These are phyloP conservation scores for Phialophora tarda DNA, from an alignment of 2,329 filamentous ascomycete species.

Conservation along the genomic window DNA sequence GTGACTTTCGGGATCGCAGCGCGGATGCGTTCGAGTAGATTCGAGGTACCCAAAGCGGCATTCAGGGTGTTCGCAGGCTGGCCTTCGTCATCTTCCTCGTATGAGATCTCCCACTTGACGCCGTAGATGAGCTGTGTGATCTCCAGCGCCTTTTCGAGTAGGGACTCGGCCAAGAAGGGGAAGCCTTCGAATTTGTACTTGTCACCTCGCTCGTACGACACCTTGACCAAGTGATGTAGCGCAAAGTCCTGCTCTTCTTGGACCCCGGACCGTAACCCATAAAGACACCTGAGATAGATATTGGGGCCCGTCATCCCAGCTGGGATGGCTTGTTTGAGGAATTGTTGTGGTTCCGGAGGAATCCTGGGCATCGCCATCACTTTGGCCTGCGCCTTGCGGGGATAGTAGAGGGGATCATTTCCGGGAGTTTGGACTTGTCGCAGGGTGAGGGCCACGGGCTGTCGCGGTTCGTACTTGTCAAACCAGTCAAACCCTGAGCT, in stretches of 20 bases:
- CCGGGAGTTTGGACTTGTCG: slow-evolving; percentile 76
- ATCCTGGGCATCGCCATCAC: slow-evolving; percentile 20
- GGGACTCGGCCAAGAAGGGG: slow-evolving; percentile 81
- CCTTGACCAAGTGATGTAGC: slow-evolving; percentile 90
- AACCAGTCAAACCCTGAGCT: slow-evolving; percentile 48
- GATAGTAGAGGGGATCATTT: slow-evolving; percentile 72
- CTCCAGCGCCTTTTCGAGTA: slow-evolving; percentile 83
- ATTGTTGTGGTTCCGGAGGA: slow-evolving; percentile 29
- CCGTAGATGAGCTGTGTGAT: slow-evolving; percentile 80
- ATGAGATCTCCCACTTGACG: slow-evolving; percentile 79
- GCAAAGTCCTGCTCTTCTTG: slow-evolving; percentile 88
- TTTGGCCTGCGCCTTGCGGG: slow-evolving; percentile 50
- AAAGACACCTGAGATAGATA: slow-evolving; percentile 87
- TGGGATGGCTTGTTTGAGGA: slow-evolving; percentile 28
- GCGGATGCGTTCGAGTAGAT: slow-evolving; percentile 74
- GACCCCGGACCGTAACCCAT: slow-evolving; percentile 79
- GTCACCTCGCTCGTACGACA: slow-evolving; percentile 91
- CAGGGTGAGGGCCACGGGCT: slow-evolving; percentile 67
- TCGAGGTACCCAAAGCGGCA: slow-evolving; percentile 68
- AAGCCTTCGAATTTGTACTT: slow-evolving; percentile 96
- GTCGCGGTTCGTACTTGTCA: slow-evolving; percentile 71
- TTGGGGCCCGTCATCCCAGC: slow-evolving; percentile 76
- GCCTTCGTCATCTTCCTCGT: slow-evolving; percentile 64
- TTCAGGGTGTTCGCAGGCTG: slow-evolving; percentile 65
- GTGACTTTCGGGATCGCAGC: slow-evolving; percentile 65